Evolutionary conservation across 768 basidiomycete genomes (phyloP).

Genomic region (Termitomyces sp.): DNA sequence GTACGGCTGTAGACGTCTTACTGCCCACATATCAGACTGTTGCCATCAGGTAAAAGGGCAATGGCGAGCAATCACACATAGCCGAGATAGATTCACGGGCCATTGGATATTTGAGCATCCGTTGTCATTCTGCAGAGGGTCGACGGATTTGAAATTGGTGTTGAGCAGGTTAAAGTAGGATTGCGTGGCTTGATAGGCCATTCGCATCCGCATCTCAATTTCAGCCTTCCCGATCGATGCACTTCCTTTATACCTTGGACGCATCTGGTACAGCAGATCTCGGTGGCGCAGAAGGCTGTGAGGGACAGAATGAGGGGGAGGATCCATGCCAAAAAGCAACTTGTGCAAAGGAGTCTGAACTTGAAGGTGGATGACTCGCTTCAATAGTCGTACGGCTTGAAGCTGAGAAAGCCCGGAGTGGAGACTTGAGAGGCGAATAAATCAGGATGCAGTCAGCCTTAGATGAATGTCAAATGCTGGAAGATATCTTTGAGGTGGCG

Average conservation of each 20-base stretch:
- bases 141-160: not conserved
- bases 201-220: not conserved
- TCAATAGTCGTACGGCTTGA: not conserved
- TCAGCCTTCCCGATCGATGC: not conserved
- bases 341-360: not conserved
- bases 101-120: not conserved
- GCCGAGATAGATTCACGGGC: not conserved
- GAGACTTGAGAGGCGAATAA: not conserved
- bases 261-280: not conserved
- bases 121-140: not conserved
- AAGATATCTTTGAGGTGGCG: not conserved
- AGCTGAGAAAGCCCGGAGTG: not conserved
- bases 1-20: not conserved
- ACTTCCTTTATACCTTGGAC: not conserved
- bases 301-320: not conserved
- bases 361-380: not conserved
- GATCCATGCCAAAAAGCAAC: not conserved
- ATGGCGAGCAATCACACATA: not conserved
- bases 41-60: not conserved
- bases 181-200: not conserved
- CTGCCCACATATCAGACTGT: not conserved
- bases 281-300: not conserved
- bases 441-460: not conserved
- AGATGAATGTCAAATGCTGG: not conserved
- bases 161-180: not conserved